Conservation (phyloP, 805 yeast genomes). For the Debaryomyces castellii region DNA sequence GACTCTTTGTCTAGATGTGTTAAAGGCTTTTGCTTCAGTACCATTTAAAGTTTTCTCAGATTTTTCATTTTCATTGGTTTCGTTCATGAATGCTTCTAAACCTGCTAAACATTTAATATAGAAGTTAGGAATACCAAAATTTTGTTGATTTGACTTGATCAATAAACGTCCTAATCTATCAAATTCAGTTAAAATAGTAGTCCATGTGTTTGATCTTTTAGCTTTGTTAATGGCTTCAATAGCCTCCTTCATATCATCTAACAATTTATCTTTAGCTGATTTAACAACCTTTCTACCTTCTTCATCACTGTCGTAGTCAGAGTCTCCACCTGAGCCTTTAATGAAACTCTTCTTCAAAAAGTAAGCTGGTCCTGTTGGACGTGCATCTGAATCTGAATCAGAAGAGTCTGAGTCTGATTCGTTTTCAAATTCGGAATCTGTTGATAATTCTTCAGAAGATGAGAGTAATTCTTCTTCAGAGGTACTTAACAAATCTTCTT, state of each 20-base stretch:
- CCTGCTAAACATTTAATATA: conserved; percentile 68
- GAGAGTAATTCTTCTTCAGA: conserved; percentile 60
- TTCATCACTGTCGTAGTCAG: conserved; percentile 53
- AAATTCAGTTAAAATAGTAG: conserved; percentile 67
- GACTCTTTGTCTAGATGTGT: conserved; percentile 83
- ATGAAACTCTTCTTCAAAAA: conserved; percentile 52
- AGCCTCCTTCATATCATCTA: conserved; percentile 77
- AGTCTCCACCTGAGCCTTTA: conserved; percentile 38
- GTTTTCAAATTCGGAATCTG: conserved; percentile 54
- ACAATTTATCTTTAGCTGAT: conserved; percentile 87
- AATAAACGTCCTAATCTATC: conserved; percentile 72
- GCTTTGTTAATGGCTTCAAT: conserved; percentile 69
- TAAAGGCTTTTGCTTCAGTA: conserved; percentile 79
- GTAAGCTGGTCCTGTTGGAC: conserved; percentile 51
- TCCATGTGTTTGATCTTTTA: conserved; percentile 76
- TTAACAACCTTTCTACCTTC: conserved; percentile 85
- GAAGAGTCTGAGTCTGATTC: conserved; percentile 35
- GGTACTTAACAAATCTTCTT: conserved; percentile 53
- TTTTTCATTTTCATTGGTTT: conserved; percentile 51
- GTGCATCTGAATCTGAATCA: conserved; percentile 29
- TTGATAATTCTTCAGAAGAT: conserved; percentile 39
- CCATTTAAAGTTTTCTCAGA: conserved; percentile 75
- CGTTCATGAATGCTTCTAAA: conserved; percentile 66
- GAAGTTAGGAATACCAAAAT: conserved; percentile 66
- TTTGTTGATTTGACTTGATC: conserved; percentile 74